A percentile compares a stretch with the other conserved stretches of the same genome.
These are phyloP conservation scores for Malus hybrid DNA, from an alignment of 331 rosid species.

Conservation along the genomic window DNA sequence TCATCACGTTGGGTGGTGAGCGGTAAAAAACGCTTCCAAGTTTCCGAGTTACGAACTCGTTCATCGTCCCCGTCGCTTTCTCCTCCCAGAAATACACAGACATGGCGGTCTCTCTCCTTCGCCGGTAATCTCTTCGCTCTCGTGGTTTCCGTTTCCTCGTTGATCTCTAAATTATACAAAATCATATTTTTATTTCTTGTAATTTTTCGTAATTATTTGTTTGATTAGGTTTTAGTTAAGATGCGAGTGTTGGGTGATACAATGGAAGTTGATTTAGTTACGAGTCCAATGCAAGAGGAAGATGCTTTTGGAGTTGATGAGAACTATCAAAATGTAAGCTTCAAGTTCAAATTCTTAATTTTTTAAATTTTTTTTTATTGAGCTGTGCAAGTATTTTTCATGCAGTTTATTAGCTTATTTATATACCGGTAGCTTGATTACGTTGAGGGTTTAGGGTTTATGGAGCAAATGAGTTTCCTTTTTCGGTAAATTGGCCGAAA, in stretches of 20 bases:
- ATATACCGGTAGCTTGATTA: background rate
- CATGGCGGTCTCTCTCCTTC: background rate
- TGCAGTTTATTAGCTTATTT: background rate
- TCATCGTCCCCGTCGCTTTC: background rate
- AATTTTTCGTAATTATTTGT: background rate
- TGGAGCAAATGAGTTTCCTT: background rate
- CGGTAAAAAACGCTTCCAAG: no score
- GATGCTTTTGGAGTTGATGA: conserved; percentile 40
- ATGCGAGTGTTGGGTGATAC: conserved; percentile 1
- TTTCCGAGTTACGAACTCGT: background rate
- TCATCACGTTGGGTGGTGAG: background rate
- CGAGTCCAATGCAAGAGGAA: conserved; percentile 39
- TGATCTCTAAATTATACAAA: conserved; percentile 7
- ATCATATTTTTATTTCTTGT: background rate
- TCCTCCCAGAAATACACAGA: background rate
- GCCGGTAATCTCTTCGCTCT: background rate
- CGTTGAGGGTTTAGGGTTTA: background rate
- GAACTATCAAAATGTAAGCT: conserved; percentile 38
- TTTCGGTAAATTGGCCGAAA: background rate
- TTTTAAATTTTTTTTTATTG: background rate
- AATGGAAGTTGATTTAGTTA: conserved; percentile 49
- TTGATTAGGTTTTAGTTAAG: conserved; percentile 9
- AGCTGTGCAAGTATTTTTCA: background rate
- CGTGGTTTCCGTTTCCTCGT: background rate
- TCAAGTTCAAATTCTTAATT: background rate